Base-by-base conservation (phyloP, 2,329 filamentous ascomycete species). In the Zymoseptoria crescenta region DNA sequence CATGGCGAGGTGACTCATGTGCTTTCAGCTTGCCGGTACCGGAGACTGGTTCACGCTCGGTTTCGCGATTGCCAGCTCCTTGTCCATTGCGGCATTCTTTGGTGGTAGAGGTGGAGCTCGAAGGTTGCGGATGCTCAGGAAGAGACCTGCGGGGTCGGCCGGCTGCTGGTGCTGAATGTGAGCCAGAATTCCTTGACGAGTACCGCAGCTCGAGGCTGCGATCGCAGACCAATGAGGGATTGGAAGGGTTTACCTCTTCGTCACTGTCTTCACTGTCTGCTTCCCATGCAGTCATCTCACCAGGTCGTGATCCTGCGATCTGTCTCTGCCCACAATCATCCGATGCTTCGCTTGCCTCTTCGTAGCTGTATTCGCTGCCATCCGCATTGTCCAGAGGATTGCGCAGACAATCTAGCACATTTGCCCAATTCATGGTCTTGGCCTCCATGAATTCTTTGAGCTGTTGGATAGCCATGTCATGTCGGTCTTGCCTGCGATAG, bases 381-480 rank as follows among this genome's bases (percentile, higher is more conserved):
- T 58, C 48, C 20, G 62, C 52, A 9, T 60, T 53, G 20, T 58
- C 41, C 3, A 55, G 10, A 28, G 66, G 62, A 51, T 60, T 62
- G 19, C 51, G 58, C 7, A 71, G 62, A n/a, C 55, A 53, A n/a
- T 64, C 58, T 8, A 71, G 57, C 20, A 65, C 63, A 20, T 86
- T 81, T 21, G 79, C 75, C 24, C 83, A 83, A 1, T 80, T 80
- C 28, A 86, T 77, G 2, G 87, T 78, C 52, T 85, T 83, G 52
- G 88, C 91, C 29, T 88, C 90, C 61, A 92, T 88, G 55, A 89
- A 82, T 49, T 90, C 84, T 1, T 83, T 80, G 71, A 96, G 86
- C 57, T 85, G 83, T 56, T 82, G 80, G 65, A 95, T 78, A 0
- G 92, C 88, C 63, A 83, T 79, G 51, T 83, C 77, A 66, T 96